Conservation (phyloP, 495 filamentous ascomycete genomes). For the Copromyces sp. region DNA sequence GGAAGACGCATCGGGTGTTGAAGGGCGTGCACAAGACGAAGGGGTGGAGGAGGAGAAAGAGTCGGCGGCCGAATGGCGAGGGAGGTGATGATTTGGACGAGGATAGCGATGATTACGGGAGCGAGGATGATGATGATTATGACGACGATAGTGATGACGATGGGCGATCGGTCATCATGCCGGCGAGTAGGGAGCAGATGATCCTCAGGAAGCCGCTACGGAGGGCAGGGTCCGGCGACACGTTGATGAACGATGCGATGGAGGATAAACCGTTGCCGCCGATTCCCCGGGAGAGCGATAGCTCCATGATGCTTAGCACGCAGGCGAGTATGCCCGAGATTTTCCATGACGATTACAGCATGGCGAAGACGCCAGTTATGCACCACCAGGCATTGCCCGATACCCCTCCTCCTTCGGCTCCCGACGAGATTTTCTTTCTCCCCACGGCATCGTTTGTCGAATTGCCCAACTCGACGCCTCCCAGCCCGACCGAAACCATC, state of each 20-base stretch:
- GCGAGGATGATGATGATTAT: neutral
- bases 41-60: neutral
- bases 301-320: neutral
- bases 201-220: neutral
- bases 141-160: neutral
- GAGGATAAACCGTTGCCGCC: neutral
- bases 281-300: neutral
- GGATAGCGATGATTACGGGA: neutral
- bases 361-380: neutral
- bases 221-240: neutral
- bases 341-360: neutral
- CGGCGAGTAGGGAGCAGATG: neutral
- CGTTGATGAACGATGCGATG: neutral
- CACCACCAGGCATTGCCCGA: neutral
- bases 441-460: neutral
- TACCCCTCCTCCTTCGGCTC: neutral
- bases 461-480: neutral
- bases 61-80: neutral
- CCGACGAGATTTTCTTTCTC: neutral
- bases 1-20: neutral
- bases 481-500: neutral
- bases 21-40: neutral
- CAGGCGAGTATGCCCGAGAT: neutral
- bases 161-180: neutral
- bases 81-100: neutral